These are phyloP conservation scores for Hypholoma sublateritium DNA, from an alignment of 768 basidiomycete genomes.

Conservation along the genomic window DNA sequence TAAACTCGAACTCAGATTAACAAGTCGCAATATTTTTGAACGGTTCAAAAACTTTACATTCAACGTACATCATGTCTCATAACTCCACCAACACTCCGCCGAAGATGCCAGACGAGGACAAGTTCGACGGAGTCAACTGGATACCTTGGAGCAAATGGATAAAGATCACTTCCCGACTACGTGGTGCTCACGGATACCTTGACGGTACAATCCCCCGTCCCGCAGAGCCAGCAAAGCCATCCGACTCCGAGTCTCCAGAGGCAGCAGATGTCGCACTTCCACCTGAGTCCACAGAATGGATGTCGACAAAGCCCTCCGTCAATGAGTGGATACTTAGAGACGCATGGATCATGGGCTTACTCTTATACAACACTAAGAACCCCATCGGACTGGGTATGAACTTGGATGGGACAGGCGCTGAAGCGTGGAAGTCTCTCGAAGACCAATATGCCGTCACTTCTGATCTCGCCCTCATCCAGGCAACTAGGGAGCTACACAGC, in stretches of 20 bases:
- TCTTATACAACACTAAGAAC: slow-evolving; percentile 15
- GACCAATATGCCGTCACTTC: slow-evolving; percentile 5
- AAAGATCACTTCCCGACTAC: slow-evolving; percentile 5
- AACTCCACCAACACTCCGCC: slow-evolving; percentile 10
- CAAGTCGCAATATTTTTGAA: background rate
- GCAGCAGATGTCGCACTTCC: background rate
- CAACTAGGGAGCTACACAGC: slow-evolving; percentile 4
- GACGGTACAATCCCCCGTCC: slow-evolving; percentile 17
- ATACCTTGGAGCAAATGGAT: slow-evolving; percentile 14
- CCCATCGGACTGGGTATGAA: slow-evolving; percentile 16
- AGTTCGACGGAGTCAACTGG: slow-evolving; percentile 22
- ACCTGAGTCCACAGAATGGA: slow-evolving; percentile 1
- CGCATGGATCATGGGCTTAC: slow-evolving; percentile 1
- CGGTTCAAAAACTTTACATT: background rate
- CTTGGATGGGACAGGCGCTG: slow-evolving; percentile 11
- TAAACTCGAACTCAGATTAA: background rate
- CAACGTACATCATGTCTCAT: background rate
- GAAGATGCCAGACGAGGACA: slow-evolving; percentile 17
- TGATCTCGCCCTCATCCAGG: slow-evolving; percentile 9
- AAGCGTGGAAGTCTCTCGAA: slow-evolving; percentile 17
- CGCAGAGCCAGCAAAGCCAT: background rate
- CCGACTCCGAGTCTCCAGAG: background rate
- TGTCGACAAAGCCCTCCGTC: background rate
- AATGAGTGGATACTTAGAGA: slow-evolving; percentile 8
- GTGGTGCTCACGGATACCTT: slow-evolving; percentile 20